Evolutionary conservation across 2,329 filamentous ascomycete genomes (phyloP).

Genomic region (Ascomycota sp.): DNA sequence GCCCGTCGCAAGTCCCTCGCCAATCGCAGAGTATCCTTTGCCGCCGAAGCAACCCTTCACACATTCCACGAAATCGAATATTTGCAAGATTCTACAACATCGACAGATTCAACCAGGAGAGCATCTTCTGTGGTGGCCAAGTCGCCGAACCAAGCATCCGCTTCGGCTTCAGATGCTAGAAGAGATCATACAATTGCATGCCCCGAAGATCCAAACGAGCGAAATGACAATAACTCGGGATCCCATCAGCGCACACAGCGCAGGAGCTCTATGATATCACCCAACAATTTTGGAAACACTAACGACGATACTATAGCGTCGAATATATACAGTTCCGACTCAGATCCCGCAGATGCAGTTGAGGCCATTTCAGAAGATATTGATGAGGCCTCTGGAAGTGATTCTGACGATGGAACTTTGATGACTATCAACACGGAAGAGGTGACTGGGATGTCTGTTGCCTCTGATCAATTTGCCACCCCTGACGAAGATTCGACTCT

Average conservation of each 20-base stretch:
- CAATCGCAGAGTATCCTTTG: constrained; percentile 87
- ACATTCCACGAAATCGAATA: constrained; percentile 93
- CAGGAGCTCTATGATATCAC: constrained; percentile 45
- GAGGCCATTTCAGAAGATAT: constrained; percentile 35
- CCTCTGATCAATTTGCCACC: constrained; percentile 36
- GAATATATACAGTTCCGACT: constrained; percentile 54
- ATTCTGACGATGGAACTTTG: constrained; percentile 57
- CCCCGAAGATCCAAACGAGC: constrained; percentile 33
- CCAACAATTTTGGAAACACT: constrained; percentile 42
- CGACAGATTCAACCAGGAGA: constrained; percentile 55
- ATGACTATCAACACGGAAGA: constrained; percentile 71
- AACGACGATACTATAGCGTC: constrained; percentile 53
- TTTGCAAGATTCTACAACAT: constrained; percentile 67
- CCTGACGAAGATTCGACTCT: constrained; percentile 47
- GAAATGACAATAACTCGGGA: constrained; percentile 44
- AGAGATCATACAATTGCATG: constrained; percentile 36
- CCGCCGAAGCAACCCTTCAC: constrained; percentile 88
- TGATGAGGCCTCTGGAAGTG: constrained; percentile 24
- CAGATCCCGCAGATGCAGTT: constrained; percentile 32
- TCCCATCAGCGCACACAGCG: constrained; percentile 35
- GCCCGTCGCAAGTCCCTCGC: constrained; percentile 83
- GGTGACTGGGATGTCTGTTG: constrained; percentile 46
- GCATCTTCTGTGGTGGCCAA: constrained; percentile 36
- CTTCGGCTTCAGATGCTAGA: neutral
- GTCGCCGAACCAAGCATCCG: constrained; percentile 5